phyloP scores from a whole-genome alignment of 164 flowering plant species.

The Vitis rotundifolia region DNA sequence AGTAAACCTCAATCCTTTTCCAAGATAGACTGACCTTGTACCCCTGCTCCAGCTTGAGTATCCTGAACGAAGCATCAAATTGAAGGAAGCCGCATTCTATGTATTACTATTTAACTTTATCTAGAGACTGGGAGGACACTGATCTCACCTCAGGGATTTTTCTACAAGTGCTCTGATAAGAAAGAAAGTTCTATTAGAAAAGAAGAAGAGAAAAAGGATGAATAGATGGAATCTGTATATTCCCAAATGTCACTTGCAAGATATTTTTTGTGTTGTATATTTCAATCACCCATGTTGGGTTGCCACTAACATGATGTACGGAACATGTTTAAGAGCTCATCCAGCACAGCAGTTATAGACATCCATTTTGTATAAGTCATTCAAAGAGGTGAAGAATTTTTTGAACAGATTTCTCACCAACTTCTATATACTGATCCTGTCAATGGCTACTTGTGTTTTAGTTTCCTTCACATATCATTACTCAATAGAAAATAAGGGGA shows the following conservation, averaged over 20 bases:
- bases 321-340: too few relatives aligned
- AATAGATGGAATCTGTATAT: slow-evolving; percentile 1
- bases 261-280: slow-evolving; percentile 7
- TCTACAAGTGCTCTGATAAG: neutral
- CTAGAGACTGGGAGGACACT: neutral
- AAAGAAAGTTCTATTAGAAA: too few relatives aligned
- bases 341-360: too few relatives aligned
- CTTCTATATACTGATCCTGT: too few relatives aligned
- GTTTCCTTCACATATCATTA: too few relatives aligned
- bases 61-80: slow-evolving; percentile 3
- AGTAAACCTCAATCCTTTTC: slow-evolving; percentile 84
- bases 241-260: neutral
- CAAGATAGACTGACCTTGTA: slow-evolving; percentile 39
- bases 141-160: neutral
- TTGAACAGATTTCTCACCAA: too few relatives aligned
- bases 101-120: neutral
- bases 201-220: too few relatives aligned
- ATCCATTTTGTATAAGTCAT: too few relatives aligned
- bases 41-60: neutral
- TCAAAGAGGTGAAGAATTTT: too few relatives aligned
- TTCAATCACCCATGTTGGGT: neutral
- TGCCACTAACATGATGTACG: too few relatives aligned
- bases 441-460: too few relatives aligned
- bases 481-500: too few relatives aligned
- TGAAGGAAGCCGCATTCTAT: neutral